Conservation (phyloP, 805 yeast species). For the Metschnikowia drakensbergensis region DNA sequence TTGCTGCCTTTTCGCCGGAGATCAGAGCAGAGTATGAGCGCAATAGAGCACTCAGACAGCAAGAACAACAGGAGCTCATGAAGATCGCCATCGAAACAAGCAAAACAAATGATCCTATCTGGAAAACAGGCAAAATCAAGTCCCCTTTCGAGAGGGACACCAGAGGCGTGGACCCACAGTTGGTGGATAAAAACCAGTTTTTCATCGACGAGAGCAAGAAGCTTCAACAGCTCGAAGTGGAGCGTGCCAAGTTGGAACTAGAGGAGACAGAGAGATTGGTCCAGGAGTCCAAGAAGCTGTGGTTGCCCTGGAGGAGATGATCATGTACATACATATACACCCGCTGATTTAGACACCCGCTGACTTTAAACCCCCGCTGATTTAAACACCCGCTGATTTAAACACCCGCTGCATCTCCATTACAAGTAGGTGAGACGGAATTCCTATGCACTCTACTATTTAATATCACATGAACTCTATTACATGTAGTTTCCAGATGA, state of each 20-base stretch:
- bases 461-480: background rate
- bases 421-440: background rate
- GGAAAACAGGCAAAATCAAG: slow-evolving; percentile 71
- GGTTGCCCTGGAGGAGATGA: slow-evolving; percentile 18
- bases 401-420: background rate
- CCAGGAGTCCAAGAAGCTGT: slow-evolving; percentile 22
- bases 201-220: slow-evolving; percentile 46
- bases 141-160: slow-evolving; percentile 63
- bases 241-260: slow-evolving; percentile 15
- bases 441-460: too few species aligned
- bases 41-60: slow-evolving; percentile 55
- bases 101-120: slow-evolving; percentile 69
- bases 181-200: slow-evolving; percentile 43
- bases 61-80: slow-evolving; percentile 69
- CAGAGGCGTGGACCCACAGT: slow-evolving; percentile 31
- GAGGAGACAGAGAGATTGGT: slow-evolving; percentile 17
- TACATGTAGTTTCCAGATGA: too few species aligned
- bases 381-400: too few species aligned
- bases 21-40: slow-evolving; percentile 69
- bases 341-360: too few species aligned
- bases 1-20: slow-evolving; percentile 77
- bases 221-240: slow-evolving; percentile 32
- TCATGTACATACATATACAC: background rate
- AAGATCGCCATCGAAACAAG: slow-evolving; percentile 61
- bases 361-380: too few species aligned